Conservation (phyloP, 1,284 basidiomycete species). For the Dichomitus squalens region DNA sequence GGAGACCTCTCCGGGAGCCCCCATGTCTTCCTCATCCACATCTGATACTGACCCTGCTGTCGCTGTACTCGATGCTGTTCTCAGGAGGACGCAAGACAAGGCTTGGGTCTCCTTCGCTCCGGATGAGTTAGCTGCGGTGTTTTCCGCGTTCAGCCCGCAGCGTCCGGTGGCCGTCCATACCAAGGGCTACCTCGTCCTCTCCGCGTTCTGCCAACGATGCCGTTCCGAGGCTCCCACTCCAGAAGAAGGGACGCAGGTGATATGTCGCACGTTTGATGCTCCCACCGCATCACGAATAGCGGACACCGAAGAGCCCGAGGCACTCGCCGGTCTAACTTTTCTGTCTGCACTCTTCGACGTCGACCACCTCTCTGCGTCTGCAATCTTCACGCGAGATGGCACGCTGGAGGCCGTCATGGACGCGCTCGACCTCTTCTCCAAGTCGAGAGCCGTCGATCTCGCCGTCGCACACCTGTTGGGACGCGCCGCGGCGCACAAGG, state of each 20-base stretch:
- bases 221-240: constrained; percentile 38
- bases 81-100: constrained; percentile 39
- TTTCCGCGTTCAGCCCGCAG: constrained; percentile 57
- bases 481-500: constrained; percentile 73
- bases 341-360: constrained; percentile 77
- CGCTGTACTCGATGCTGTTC: constrained; percentile 34
- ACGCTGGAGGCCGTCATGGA: constrained; percentile 65
- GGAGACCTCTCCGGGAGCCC: neutral
- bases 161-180: constrained; percentile 47
- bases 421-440: constrained; percentile 61
- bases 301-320: constrained; percentile 53
- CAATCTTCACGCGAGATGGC: constrained; percentile 64
- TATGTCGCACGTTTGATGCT: constrained; percentile 52
- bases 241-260: constrained; percentile 50
- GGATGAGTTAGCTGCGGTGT: constrained; percentile 56
- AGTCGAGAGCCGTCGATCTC: constrained; percentile 43
- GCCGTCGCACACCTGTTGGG: constrained; percentile 72
- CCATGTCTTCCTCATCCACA: constrained; percentile 17
- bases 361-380: constrained; percentile 63
- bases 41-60: constrained; percentile 12
- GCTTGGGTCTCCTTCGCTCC: constrained; percentile 43
- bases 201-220: constrained; percentile 63
- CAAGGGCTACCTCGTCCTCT: constrained; percentile 67
- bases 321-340: constrained; percentile 60
- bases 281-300: constrained; percentile 48